phyloP scores from a whole-genome alignment of 371 early-diverging fungal genomes.

The Syncephalis plumigaleata region DNA sequence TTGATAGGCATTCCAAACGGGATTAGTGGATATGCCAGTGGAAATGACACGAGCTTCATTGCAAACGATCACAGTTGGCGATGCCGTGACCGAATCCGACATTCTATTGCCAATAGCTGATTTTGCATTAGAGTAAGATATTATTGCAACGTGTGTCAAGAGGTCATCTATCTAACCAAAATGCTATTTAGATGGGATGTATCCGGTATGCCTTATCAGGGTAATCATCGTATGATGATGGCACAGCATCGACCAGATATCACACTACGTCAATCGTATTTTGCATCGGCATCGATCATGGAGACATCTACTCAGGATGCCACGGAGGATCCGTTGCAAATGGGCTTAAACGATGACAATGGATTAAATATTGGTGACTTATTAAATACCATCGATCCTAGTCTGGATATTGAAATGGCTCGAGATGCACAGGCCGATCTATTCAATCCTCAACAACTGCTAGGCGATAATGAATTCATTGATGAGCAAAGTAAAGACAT shows the following conservation, averaged over 20 bases:
- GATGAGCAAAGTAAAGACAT: too few species aligned
- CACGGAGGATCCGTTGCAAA: neutral
- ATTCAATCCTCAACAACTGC: conserved; percentile 2
- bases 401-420: conserved; percentile 17
- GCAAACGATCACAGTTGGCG: conserved; percentile 75
- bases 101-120: conserved; percentile 64
- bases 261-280: conserved; percentile 22
- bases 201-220: neutral
- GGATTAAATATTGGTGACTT: conserved; percentile 10
- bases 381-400: conserved; percentile 8
- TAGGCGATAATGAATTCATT: too few species aligned
- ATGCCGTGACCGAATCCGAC: conserved; percentile 77
- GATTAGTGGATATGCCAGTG: conserved; percentile 70
- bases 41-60: conserved; percentile 52
- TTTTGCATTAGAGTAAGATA: conserved; percentile 22
- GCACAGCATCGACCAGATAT: conserved; percentile 37
- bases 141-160: neutral
- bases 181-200: neutral
- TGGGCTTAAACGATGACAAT: conserved; percentile 5
- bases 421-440: conserved; percentile 8
- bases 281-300: conserved; percentile 2
- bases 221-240: neutral
- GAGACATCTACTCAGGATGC: neutral
- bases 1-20: conserved; percentile 68
- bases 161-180: too few species aligned